A percentile compares a stretch with the other conserved stretches of the same genome.
phyloP scores from a whole-genome alignment of 352 stramenopile species.

The Phytophthora sp. region DNA sequence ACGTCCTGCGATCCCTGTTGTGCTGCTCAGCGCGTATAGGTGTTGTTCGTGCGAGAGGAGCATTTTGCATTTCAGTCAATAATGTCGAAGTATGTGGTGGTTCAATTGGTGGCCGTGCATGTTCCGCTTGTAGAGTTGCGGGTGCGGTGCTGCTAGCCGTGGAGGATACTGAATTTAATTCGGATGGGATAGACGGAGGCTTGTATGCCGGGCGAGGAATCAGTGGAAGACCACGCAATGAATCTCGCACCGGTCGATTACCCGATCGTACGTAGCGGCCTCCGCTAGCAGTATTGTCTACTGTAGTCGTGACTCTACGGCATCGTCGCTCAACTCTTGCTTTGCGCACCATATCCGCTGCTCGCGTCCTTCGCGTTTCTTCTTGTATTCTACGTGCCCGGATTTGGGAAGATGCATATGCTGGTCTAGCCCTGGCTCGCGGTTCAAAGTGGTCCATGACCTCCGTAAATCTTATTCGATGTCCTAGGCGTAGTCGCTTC shows the following conservation, averaged over 20 bases:
- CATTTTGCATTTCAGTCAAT: no score
- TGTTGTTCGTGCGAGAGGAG: no score
- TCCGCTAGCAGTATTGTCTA: slow-evolving; percentile 25
- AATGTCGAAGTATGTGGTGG: no score
- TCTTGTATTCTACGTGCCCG: not conserved
- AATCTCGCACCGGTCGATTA: slow-evolving; percentile 25
- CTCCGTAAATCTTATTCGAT: slow-evolving; percentile 15
- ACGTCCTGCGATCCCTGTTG: not conserved
- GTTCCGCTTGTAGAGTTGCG: no score
- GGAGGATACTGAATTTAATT: not conserved
- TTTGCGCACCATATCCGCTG: slow-evolving; percentile 3
- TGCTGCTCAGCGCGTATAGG: no score
- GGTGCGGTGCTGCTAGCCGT: no score
- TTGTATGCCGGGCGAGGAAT: slow-evolving; percentile 13
- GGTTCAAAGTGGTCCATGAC: slow-evolving; percentile 14
- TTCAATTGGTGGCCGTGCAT: no score
- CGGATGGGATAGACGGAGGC: not conserved
- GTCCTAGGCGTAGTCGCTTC: slow-evolving; percentile 7
- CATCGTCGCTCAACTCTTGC: slow-evolving; percentile 38
- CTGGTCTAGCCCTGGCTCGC: no score
- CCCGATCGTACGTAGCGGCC: slow-evolving; percentile 52
- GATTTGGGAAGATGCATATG: slow-evolving; percentile 1
- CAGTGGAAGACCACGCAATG: not conserved
- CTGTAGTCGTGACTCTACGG: slow-evolving; percentile 15
- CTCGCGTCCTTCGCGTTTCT: not conserved